Base-by-base conservation (phyloP, 345 rosid species). In the Luvunga scandens region DNA sequence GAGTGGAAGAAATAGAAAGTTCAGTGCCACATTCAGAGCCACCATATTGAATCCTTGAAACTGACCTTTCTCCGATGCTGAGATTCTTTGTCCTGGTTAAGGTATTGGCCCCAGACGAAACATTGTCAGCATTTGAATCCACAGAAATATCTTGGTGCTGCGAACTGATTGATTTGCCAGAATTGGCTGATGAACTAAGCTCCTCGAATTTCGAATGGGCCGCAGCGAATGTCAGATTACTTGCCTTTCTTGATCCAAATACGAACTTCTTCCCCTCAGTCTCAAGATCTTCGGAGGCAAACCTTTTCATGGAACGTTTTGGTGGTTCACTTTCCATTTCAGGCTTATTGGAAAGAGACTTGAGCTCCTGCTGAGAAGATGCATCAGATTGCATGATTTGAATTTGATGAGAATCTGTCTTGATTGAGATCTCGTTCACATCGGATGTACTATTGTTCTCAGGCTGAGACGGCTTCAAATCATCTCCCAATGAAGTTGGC, bases 11-110 rank as follows among this genome's bases (percentile, higher is more conserved):
- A 75, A 96, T 87, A 78, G 98, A 93, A 57, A 96, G 95, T 78
- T 94, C 97, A 4, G 97, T 90, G 73, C 97, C 95, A 76, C 99
- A 90, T 78, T 95, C 99, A 71, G 98, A 95, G 45, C 88, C 91
- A 80, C 86, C 85, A 62, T 80, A 75, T 72, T 84, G 92, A 59
- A 62, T 85, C 84, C 78, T 82, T 27, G 78, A 28, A 72, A 75
- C 80, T 0, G 70, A 75, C 77, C 81, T 83, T 83, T 86, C 98
- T 62, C 78, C 64, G 19, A 78, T 9, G 48, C 36, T 69, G 34
- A 78, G 77, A 62, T 87, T 86, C 74, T 77, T 84, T 66, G 75
- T 76, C 61, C 77, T 81, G 42, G 38, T 55, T 24, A 57, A 67
- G 63, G 77, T 45, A 39, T 86, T 83, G 31, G 71, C 79, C 66